A percentile compares a stretch with the other conserved stretches of the same genome.
These are phyloP conservation scores for Ormosia emarginata DNA, from an alignment of 306 rosid species.

Conservation along the genomic window DNA sequence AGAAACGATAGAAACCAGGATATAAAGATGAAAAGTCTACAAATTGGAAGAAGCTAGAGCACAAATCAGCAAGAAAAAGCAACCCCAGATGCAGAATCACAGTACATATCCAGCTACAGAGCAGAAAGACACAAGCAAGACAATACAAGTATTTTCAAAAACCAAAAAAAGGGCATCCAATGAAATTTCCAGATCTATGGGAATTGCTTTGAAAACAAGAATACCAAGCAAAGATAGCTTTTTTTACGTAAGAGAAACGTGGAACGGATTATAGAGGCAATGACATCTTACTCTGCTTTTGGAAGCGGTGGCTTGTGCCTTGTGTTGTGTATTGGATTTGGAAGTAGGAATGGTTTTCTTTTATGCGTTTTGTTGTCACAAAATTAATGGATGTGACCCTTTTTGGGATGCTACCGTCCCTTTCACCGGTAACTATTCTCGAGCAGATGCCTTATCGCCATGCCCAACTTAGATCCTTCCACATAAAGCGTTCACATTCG, in stretches of 20 bases:
- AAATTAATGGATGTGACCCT: no score
- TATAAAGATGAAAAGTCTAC: neutral
- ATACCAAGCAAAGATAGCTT: neutral
- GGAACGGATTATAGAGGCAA: neutral
- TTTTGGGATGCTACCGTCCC: no score
- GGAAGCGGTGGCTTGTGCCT: neutral
- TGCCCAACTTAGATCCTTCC: no score
- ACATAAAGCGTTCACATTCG: no score
- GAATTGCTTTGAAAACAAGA: constrained; percentile 17
- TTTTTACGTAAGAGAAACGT: neutral
- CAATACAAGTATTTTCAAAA: neutral
- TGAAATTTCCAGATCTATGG: constrained; percentile 29
- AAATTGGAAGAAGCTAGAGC: neutral
- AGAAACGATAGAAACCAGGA: neutral
- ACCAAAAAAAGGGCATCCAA: neutral
- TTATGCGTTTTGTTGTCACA: no score
- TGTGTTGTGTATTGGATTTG: neutral
- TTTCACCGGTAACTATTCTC: no score
- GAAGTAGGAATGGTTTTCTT: neutral
- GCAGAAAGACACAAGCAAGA: neutral
- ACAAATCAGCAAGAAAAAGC: constrained; percentile 2
- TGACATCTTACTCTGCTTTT: neutral
- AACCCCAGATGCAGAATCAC: constrained; percentile 8
- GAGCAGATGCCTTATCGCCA: no score
- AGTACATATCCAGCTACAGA: neutral